Evolutionary conservation across 495 filamentous ascomycete genomes (phyloP).

Genomic region (Penicillium simplicissimum): DNA sequence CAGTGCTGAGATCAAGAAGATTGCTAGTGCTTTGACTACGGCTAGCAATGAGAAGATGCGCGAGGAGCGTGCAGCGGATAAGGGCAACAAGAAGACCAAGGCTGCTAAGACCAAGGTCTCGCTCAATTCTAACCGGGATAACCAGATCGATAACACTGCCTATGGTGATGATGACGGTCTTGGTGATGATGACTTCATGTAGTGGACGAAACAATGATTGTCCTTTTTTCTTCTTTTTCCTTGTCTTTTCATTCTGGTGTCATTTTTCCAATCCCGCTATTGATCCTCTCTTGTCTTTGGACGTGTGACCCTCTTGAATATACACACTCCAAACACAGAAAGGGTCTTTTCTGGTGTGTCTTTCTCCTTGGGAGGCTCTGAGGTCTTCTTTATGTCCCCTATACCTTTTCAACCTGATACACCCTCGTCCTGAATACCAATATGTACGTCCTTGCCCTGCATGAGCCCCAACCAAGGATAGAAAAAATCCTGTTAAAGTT

Average conservation of each 20-base stretch:
- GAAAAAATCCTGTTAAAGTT: conserved; percentile 8
- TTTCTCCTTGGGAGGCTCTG: neutral
- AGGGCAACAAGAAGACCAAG: conserved; percentile 95
- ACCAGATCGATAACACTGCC: conserved; percentile 64
- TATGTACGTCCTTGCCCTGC: conserved; percentile 21
- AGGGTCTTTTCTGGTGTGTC: neutral
- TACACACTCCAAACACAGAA: conserved; percentile 12
- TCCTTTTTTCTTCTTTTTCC: conserved; percentile 15
- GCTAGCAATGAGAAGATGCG: conserved; percentile 98
- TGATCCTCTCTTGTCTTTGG: conserved; percentile 1
- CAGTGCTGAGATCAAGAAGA: conserved; percentile 92
- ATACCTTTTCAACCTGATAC: neutral
- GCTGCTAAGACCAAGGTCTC: conserved; percentile 90
- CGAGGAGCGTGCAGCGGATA: conserved; percentile 94
- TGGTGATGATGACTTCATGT: conserved; percentile 73
- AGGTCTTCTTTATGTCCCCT: neutral
- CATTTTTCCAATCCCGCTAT: neutral
- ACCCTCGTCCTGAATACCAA: neutral
- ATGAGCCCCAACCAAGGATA: conserved; percentile 8
- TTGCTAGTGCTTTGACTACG: conserved; percentile 78
- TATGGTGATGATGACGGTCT: conserved; percentile 84
- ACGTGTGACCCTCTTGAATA: conserved; percentile 18
- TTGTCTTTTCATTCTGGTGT: neutral
- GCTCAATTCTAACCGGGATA: conserved; percentile 68
- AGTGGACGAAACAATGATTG: conserved; percentile 31